Evolutionary conservation across 352 stramenopile genomes (phyloP).

Genomic region (Phytophthora sojae): DNA sequence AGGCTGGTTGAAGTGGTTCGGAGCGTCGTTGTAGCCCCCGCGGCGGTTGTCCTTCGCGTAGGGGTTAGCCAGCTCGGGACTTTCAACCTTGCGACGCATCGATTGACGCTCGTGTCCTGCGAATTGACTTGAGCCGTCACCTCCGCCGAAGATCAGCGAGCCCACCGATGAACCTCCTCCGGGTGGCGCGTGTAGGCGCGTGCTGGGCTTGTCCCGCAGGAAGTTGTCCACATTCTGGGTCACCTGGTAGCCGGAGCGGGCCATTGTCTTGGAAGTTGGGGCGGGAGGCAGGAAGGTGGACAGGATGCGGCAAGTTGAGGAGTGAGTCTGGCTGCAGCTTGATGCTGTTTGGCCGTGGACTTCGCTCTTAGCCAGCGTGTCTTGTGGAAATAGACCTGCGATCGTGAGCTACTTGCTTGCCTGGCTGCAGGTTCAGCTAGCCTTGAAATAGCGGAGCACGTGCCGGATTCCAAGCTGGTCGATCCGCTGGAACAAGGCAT

Average conservation of each 20-base stretch:
- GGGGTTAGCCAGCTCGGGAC: constrained; percentile 57
- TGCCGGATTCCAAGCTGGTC: constrained; percentile 21
- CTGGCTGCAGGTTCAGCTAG: neutral
- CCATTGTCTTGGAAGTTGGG: constrained; percentile 45
- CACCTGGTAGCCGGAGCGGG: constrained; percentile 61
- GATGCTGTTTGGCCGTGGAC: neutral
- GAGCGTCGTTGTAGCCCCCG: constrained; percentile 25
- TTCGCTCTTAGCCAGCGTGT: constrained; percentile 17
- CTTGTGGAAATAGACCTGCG: constrained; percentile 36
- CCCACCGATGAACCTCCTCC: constrained; percentile 77
- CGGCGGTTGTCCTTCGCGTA: constrained; percentile 53
- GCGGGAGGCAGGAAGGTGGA: constrained; percentile 9
- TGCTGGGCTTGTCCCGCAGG: constrained; percentile 77
- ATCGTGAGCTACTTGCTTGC: constrained; percentile 12
- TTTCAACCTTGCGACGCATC: constrained; percentile 57
- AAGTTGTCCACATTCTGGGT: constrained; percentile 89
- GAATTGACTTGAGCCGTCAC: constrained; percentile 57
- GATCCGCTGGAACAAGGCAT: constrained; percentile 16
- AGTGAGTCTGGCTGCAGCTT: constrained; percentile 29
- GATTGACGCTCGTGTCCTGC: constrained; percentile 56
- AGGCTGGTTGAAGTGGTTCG: constrained; percentile 36
- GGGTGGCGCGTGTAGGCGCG: constrained; percentile 71
- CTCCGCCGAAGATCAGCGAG: constrained; percentile 79
- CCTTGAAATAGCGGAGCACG: constrained; percentile 28
- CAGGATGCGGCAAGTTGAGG: constrained; percentile 33